Evolutionary conservation across 2,329 filamentous ascomycete genomes (phyloP), one percentile per base, ranked within the genome.

Genomic region (Fusarium poae): DNA sequence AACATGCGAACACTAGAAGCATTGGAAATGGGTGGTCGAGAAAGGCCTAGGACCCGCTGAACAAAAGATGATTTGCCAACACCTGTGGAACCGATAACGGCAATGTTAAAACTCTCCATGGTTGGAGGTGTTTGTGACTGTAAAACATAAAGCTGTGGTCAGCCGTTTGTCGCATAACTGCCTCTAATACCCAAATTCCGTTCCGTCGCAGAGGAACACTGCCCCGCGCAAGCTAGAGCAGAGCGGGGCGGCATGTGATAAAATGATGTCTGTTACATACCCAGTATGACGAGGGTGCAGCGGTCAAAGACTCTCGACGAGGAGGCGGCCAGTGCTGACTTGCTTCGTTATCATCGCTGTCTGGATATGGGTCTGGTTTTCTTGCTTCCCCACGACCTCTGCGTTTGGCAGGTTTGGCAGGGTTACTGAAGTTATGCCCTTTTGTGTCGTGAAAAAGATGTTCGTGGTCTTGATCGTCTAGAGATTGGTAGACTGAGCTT

Each of bases 1-100:
- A 84, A 80, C 73, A 89, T 84, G 67, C 85, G 87, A 57, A 86
- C 81, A 67, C 82, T 86, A 37, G 87, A 87, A 57, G 85, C 81
- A 75, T 85, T 85, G 23, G 83, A 81, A 50, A 82, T 83, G 32
- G 88, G 86, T 12, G 84, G 81, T 21, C 84, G 79, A 39, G 84
- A 77, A 23, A 89, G 78, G 56, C 87, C 85, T 66, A 90, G 81
- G 56, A 88, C 86, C 45, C 84, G 85, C 77, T 91, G 88, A 73
- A 91, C 87, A 73, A 91, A 89, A 46, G 88, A 85, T 51, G 88
- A 90, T 78, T 92, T 92, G 69, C 89, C 89, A 48, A 89, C 89
- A 63, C 88, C 88, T 71, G 85, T 82, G 76, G 88, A 85, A 72
- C 89, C 89, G 76, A 92, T 88, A 63, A 91, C 83, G 73, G 88